Evolutionary conservation across 176 grass and related monocot species (phyloP), one percentile per base, ranked within the genome.

Genomic region (Rhipidocladum racemiflorum): DNA sequence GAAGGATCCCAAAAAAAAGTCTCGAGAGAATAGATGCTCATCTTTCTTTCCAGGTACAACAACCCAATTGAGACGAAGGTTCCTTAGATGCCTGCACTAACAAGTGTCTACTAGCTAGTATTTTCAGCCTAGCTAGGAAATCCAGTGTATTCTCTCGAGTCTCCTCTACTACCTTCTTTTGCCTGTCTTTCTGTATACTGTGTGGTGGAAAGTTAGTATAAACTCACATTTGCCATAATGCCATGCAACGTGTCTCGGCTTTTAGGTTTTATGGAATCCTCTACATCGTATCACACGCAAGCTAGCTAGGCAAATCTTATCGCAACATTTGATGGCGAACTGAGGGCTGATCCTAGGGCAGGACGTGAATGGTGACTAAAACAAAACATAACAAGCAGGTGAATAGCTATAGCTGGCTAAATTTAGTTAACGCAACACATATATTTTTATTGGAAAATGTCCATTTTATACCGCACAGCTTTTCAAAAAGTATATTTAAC

Each of bases 11-110:
- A 49, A 42, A 78, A 49, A 42, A 78, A 75, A 67, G 53, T 56
- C 24, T 69, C 21, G 16, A 50, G 87, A 84, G 82, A 89, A 89
- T 89, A 81, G 44, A 89, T 85, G 71, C 87, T 36, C 77, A 4
- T 77, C 9, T 21, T n/a, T 81, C 71, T 81, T 89, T 70, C 76
- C 61, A 75, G 70, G 82, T 44, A 48, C 2, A 57, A 48, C 2
- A 57, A 38, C 36, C 71, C 64, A 85, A 81, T 70, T 85, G 83
- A 39, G 11, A 70, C 24, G 87, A 89, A 81, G 72, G 77, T 85
- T 81, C 83, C 53, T 65, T 6, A 61, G 75, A 89, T 81, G 77
- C 83, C 71, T 80, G 81, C 68, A 34, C 63, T 27, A 68, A 15
- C 49, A 49, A 49, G 30, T 68, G 68, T 18, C 28, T n/a, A n/a